Evolutionary conservation across 768 basidiomycete genomes (phyloP).

Genomic region (Agaricus subrufescens): DNA sequence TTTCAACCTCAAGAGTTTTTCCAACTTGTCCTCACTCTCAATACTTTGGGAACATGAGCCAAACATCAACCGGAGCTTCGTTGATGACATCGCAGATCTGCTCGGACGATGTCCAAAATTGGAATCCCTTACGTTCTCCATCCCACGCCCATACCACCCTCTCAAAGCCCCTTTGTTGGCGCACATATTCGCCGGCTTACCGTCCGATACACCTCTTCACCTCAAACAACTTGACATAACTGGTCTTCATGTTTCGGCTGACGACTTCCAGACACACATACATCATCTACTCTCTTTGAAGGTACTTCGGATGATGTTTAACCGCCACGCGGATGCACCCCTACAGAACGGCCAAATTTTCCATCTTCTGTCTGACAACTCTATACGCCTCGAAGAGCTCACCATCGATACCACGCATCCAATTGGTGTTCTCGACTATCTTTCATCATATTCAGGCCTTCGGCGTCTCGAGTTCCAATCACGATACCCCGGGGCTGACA

Average conservation of each 20-base stretch:
- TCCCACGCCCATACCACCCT: not conserved
- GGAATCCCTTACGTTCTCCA: not conserved
- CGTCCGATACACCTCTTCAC: not conserved
- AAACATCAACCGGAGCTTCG: too few species aligned
- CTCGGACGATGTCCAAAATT: not conserved
- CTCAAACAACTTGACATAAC: not conserved
- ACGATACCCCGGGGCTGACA: not conserved
- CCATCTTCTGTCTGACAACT: not conserved
- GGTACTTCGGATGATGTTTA: not conserved
- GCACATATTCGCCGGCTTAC: not conserved
- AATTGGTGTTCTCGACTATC: not conserved
- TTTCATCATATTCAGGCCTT: not conserved
- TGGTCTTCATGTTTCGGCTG: not conserved
- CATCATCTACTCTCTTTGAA: not conserved
- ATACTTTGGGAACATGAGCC: too few species aligned
- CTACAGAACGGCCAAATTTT: not conserved
- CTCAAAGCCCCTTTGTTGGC: not conserved
- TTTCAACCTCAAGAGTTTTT: too few species aligned
- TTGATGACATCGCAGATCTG: not conserved
- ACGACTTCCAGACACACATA: not conserved
- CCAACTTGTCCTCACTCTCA: too few species aligned
- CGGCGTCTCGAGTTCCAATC: not conserved
- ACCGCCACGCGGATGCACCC: not conserved
- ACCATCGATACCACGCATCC: not conserved
- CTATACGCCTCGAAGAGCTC: not conserved